Evolutionary conservation across 2,329 filamentous ascomycete species (phyloP).

Genomic region (Aspergillus sp.): DNA sequence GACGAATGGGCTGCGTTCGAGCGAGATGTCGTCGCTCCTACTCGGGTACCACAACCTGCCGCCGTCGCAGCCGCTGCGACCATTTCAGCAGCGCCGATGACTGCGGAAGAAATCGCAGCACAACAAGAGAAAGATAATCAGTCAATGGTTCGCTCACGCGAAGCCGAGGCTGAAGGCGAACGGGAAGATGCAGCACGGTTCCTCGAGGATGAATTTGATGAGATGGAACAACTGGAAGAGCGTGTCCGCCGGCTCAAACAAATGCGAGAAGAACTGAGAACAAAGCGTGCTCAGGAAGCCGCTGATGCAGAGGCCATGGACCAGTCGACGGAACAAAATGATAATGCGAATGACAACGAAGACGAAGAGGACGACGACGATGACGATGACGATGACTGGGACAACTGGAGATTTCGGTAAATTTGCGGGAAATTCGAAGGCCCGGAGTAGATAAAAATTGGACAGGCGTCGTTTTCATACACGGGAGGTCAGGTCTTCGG

Average conservation of each 20-base stretch:
- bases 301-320: constrained; percentile 27
- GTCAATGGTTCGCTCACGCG: constrained; percentile 41
- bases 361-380: constrained; percentile 41
- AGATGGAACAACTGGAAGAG: constrained; percentile 76
- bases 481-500: constrained; percentile 22
- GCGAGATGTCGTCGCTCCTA: constrained; percentile 65
- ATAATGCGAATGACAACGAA: constrained; percentile 36
- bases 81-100: constrained; percentile 68
- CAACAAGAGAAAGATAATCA: constrained; percentile 49
- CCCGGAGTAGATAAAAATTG: constrained; percentile 14
- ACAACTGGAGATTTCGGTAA: constrained; percentile 43
- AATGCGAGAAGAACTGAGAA: constrained; percentile 65
- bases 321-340: constrained; percentile 34
- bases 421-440: constrained; percentile 13
- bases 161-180: constrained; percentile 62
- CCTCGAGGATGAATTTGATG: constrained; percentile 74
- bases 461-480: constrained; percentile 22
- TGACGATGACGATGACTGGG: constrained; percentile 54
- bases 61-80: constrained; percentile 49
- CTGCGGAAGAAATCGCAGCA: constrained; percentile 60
- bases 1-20: constrained; percentile 86
- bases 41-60: constrained; percentile 30
- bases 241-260: constrained; percentile 68
- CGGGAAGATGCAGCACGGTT: constrained; percentile 72
- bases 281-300: constrained; percentile 28